Evolutionary conservation across 73 alveolate genomes (phyloP).

Genomic region (Paramecium tetraurelia): DNA sequence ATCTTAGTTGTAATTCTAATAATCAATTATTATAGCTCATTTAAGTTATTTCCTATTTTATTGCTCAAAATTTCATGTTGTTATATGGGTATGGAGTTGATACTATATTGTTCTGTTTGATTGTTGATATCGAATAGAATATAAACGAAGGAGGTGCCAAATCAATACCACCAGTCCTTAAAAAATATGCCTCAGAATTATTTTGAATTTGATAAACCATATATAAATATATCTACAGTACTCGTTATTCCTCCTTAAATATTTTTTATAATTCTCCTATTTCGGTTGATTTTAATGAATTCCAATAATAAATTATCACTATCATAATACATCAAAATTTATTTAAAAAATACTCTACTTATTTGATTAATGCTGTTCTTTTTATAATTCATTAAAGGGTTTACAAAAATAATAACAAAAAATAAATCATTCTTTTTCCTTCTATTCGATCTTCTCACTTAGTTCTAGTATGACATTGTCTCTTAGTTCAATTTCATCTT

Average conservation of each 20-base stretch:
- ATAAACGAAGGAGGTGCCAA: not conserved
- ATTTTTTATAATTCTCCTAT: no score
- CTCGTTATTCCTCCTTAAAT: no score
- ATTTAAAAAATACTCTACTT: not conserved
- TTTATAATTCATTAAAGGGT: not conserved
- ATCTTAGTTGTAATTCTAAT: not conserved
- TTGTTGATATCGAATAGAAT: not conserved
- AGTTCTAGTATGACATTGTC: not conserved
- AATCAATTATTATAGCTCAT: not conserved
- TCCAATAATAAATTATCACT: no score
- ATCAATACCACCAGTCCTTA: not conserved
- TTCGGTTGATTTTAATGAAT: no score
- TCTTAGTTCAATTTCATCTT: conserved; percentile 9
- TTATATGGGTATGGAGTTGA: conserved; percentile 40
- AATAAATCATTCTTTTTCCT: not conserved
- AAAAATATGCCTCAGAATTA: not conserved
- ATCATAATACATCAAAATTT: not conserved
- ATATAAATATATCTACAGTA: no score
- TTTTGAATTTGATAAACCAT: not conserved
- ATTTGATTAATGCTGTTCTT: not conserved
- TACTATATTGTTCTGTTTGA: not conserved
- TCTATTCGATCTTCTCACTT: not conserved
- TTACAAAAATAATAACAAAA: not conserved
- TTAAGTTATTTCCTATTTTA: not conserved
- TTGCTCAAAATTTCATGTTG: not conserved